Conservation (phyloP, 2,329 filamentous ascomycete genomes). For the Cordyceps cateniannulata region DNA sequence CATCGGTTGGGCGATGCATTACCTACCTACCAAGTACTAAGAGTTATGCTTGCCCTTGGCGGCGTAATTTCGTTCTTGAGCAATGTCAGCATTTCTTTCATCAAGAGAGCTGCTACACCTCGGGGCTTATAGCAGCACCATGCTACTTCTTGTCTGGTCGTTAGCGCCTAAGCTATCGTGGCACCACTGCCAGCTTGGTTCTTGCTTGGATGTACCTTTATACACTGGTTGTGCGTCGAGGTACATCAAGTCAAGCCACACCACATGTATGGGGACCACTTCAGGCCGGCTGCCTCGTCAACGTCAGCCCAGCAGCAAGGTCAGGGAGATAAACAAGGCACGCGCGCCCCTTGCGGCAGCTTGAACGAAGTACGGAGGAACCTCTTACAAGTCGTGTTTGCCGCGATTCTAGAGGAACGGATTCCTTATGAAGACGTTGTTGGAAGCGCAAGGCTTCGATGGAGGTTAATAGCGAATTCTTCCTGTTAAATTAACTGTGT, state of each 20-base stretch:
- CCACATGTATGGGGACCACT: neutral
- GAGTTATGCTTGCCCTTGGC: no score
- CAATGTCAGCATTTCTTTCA: neutral
- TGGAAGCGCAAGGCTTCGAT: no score
- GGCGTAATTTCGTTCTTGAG: neutral
- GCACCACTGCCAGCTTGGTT: neutral
- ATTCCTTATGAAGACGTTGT: no score
- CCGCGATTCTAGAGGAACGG: no score
- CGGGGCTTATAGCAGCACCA: neutral
- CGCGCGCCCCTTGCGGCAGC: neutral
- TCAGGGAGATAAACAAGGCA: constrained; percentile 1
- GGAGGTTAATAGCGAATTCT: no score
- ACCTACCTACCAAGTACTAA: no score
- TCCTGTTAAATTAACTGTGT: no score
- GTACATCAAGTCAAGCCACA: constrained; percentile 2
- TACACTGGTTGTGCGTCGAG: no score
- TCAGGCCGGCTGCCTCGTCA: constrained; percentile 7
- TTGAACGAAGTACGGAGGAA: no score
- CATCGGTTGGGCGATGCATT: neutral
- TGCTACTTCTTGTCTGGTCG: neutral
- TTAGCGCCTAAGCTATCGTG: constrained; percentile 8
- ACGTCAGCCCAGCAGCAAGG: constrained; percentile 6
- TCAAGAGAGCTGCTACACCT: no score
- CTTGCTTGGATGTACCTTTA: no score
- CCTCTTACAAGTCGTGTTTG: no score